Evolutionary conservation across 129 eudicot genomes (phyloP).

Genomic region (Logfia minima): DNA sequence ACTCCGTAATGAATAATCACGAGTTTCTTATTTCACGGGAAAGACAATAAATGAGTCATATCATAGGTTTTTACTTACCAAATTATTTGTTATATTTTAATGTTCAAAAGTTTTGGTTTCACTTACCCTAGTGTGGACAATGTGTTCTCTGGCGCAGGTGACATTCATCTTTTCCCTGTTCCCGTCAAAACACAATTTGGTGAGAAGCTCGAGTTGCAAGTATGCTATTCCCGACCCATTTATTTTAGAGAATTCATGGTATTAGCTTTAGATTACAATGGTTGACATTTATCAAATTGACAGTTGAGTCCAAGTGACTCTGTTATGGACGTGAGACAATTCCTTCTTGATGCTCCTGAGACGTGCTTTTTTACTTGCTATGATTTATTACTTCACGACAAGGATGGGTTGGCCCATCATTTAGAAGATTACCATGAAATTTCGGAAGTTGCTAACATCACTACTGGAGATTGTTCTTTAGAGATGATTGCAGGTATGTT

Average conservation of each 20-base stretch:
- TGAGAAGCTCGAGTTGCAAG: conserved; percentile 92
- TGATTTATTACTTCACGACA: conserved; percentile 76
- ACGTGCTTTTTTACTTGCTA: conserved; percentile 93
- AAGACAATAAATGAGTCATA: conserved; percentile 5
- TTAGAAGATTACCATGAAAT: conserved; percentile 95
- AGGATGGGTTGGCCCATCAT: conserved; percentile 80
- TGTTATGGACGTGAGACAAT: conserved; percentile 98
- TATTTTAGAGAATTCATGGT: not conserved
- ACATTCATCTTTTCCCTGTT: conserved; percentile 82
- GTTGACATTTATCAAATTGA: conserved; percentile 18
- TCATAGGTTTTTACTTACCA: conserved; percentile 1
- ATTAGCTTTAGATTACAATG: not conserved
- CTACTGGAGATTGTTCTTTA: conserved; percentile 77
- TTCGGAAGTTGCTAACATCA: conserved; percentile 93
- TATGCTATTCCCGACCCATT: conserved; percentile 34
- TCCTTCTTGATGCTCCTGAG: conserved; percentile 97
- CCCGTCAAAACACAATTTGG: conserved; percentile 86
- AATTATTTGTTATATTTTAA: not conserved
- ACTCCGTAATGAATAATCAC: not conserved
- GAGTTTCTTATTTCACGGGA: not conserved
- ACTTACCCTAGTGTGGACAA: not conserved
- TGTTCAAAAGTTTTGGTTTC: not conserved
- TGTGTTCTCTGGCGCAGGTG: conserved; percentile 50
- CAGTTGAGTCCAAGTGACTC: conserved; percentile 99
- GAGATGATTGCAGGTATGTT: conserved; percentile 91